These are phyloP conservation scores for Agaricus subrufescens DNA, from an alignment of 768 basidiomycete genomes.

Conservation along the genomic window DNA sequence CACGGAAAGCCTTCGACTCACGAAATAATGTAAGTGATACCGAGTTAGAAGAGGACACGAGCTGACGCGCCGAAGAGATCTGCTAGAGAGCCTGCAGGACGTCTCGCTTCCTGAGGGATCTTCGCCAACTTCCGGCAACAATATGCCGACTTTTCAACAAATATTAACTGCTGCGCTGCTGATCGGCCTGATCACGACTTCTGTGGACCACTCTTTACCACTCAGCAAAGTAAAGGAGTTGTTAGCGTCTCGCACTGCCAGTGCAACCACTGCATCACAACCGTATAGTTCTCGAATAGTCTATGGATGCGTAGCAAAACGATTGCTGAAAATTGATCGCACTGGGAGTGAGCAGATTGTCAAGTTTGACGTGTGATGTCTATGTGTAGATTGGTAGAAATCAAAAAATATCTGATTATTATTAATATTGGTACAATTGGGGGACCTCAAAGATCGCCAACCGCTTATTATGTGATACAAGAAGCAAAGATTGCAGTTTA, in stretches of 20 bases:
- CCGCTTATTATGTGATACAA: too few relatives aligned
- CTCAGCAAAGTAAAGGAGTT: conserved; percentile 59
- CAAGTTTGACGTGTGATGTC: conserved; percentile 46
- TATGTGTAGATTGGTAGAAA: too few relatives aligned
- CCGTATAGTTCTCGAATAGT: conserved; percentile 44
- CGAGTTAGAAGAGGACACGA: not conserved
- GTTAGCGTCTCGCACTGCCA: conserved; percentile 40
- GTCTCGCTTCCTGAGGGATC: conserved; percentile 44
- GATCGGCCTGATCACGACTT: conserved; percentile 47
- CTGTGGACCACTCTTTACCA: conserved; percentile 52
- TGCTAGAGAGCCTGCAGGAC: conserved; percentile 12
- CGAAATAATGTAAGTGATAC: conserved; percentile 52
- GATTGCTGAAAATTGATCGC: conserved; percentile 72
- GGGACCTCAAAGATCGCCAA: not conserved
- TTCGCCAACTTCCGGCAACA: conserved; percentile 30
- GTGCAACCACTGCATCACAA: conserved; percentile 32
- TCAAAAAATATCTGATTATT: too few relatives aligned
- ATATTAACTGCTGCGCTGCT: conserved; percentile 68
- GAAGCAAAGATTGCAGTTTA: not conserved
- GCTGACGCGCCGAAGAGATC: not conserved
- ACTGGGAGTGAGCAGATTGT: conserved; percentile 73
- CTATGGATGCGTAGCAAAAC: conserved; percentile 79
- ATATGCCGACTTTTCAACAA: conserved; percentile 58
- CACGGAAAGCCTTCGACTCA: conserved; percentile 34
- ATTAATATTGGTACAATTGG: too few relatives aligned